Base-by-base conservation (phyloP, 2,329 filamentous ascomycete species). In the Fusarium odoratissimum region DNA sequence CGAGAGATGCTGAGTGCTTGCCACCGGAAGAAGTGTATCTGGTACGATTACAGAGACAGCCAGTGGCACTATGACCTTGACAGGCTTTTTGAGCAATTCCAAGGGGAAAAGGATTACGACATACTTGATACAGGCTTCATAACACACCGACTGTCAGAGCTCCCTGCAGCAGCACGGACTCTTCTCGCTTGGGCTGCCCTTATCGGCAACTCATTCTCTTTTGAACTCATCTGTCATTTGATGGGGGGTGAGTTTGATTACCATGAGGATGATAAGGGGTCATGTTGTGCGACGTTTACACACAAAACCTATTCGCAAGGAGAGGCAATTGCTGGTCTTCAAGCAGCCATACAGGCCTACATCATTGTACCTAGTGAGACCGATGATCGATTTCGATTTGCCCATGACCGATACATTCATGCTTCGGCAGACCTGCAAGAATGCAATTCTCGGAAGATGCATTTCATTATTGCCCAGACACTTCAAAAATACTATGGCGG, bases 1-100 rank as follows among this genome's bases (percentile, higher is more conserved):
- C 89, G 94, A 61, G 94, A 97, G 82, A 97, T 98, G 88, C 88
- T 98, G 8, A 93, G 93, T 77, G 92, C 92, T 6, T 97, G 94
- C 79, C 91, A 97, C 80, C 90, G 93, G 44, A 96, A 94, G 78
- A 92, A 92, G 74, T 97, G 93, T 80, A 92, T 98, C 55, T 97
- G 91, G 89, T 98, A 97, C 81, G 94, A 95, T 69, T 97, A 96
- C 86, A 91, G 91, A 75, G 90, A 92, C 72, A 93, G 91, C 51
- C 87, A 89, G 49, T 98, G 95, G 95, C 88, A 92, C 48, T 98
- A 92, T 79, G 92, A 97, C 77, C 84, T 98, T 16, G 95, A 98
- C 80, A 90, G 89, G 72, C 90, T 98, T 3, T 97, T 97, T 78
- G 91, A 92, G 51, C 91, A 97, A 72, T 97, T 98, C 76, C 89